Percentiles rank a stretch among this genome's conserved stretches.
Evolutionary conservation across 345 rosid genomes (phyloP).

Genomic region (Eucalyptus tenuipes): DNA sequence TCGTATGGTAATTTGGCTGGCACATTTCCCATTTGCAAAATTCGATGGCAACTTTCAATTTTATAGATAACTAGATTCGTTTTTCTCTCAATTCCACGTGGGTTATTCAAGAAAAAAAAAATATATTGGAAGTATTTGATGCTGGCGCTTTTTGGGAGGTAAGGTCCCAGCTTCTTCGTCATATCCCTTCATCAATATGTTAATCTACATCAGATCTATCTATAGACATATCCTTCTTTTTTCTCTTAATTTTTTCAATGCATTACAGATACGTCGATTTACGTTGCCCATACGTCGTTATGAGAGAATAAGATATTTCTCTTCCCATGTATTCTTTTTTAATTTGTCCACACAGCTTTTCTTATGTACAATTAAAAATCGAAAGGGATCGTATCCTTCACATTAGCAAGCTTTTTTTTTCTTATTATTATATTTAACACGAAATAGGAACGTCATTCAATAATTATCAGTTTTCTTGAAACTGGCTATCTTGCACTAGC

Average conservation of each 20-base stretch:
- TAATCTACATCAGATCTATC: background rate
- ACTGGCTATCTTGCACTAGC: background rate
- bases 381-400: background rate
- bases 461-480: rapidly evolving
- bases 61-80: background rate
- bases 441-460: background rate
- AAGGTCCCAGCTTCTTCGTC: background rate
- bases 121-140: rapidly evolving
- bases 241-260: background rate
- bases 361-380: background rate
- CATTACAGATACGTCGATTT: rapidly evolving
- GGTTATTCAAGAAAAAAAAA: background rate
- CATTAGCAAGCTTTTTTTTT: background rate
- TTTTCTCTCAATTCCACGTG: background rate
- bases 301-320: background rate
- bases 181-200: background rate
- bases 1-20: background rate
- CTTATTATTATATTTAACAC: background rate
- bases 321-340: background rate
- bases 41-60: background rate
- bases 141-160: background rate
- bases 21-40: background rate
- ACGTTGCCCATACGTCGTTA: rapidly evolving
- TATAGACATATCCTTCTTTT: background rate
- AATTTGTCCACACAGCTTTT: background rate